Percentiles rank a stretch among this genome's conserved stretches.
Conservation (phyloP, 371 early-diverging fungal genomes). For the Actinomortierella ambigua region DNA sequence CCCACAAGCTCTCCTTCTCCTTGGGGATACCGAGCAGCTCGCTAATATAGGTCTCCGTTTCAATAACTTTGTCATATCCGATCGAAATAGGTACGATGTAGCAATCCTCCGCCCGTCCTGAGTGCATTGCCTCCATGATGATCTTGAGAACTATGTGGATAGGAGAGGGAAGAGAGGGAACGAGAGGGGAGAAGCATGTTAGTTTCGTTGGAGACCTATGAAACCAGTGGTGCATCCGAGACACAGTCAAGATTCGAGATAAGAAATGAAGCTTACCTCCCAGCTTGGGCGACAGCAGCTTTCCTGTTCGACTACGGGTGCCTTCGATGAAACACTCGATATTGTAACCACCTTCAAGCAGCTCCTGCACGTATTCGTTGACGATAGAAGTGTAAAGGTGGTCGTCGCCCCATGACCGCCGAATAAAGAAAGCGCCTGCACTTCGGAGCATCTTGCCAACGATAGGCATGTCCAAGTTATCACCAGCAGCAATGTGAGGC, state of each 20-base stretch:
- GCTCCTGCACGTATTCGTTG: conserved; percentile 71
- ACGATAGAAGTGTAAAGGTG: conserved; percentile 72
- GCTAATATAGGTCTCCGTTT: conserved; percentile 78
- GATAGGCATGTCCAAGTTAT: conserved; percentile 84
- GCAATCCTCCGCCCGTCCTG: conserved; percentile 67
- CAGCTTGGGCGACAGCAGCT: conserved; percentile 80
- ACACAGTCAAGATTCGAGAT: too few relatives aligned
- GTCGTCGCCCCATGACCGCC: conserved; percentile 84
- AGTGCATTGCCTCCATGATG: conserved; percentile 73
- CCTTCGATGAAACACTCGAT: conserved; percentile 91
- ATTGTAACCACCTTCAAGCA: conserved; percentile 71
- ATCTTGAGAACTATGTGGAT: conserved; percentile 80
- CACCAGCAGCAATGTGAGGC: conserved; percentile 90
- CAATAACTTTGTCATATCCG: conserved; percentile 90
- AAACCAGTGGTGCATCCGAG: too few relatives aligned
- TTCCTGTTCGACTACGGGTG: conserved; percentile 78
- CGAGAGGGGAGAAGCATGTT: too few relatives aligned
- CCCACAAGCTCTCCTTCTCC: conserved; percentile 80
- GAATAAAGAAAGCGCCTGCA: conserved; percentile 85
- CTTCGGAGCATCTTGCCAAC: conserved; percentile 73
- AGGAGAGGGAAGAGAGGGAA: too few relatives aligned
- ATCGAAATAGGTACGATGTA: conserved; percentile 85
- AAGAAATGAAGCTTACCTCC: conserved; percentile 51
- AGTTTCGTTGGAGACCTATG: too few relatives aligned
- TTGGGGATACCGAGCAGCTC: conserved; percentile 87